Conservation (phyloP, 306 rosid genomes). For the Medicago lupulina region DNA sequence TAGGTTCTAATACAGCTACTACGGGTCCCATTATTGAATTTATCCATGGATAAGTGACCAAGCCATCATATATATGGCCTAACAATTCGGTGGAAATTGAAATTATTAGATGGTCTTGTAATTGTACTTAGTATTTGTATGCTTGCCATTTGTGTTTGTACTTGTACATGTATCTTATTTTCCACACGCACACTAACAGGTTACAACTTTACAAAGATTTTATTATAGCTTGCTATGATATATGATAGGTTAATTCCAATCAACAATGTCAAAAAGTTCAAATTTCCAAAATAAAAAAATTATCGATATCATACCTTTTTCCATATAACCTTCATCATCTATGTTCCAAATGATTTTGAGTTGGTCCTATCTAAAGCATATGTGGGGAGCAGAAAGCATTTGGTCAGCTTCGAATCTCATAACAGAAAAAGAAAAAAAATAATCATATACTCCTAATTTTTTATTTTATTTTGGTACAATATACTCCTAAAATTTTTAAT, state of each 20-base stretch:
- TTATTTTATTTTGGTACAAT: background rate
- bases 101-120: slow-evolving; percentile 13
- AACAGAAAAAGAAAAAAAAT: background rate
- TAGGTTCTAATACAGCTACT: slow-evolving; percentile 65
- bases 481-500: too few species aligned
- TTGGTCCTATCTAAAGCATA: background rate
- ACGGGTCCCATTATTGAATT: slow-evolving; percentile 60
- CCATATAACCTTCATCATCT: slow-evolving; percentile 23
- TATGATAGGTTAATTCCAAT: background rate
- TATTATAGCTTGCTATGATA: background rate
- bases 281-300: slow-evolving; percentile 26
- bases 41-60: slow-evolving; percentile 39
- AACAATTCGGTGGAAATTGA: slow-evolving; percentile 50
- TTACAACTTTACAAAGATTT: too few species aligned
- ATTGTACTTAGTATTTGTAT: slow-evolving; percentile 31
- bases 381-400: slow-evolving; percentile 11
- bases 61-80: slow-evolving; percentile 49
- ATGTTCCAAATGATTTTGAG: slow-evolving; percentile 1
- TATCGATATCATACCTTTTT: background rate
- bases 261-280: background rate
- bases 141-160: too few species aligned
- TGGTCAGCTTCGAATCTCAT: slow-evolving; percentile 22
- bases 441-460: background rate
- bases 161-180: background rate
- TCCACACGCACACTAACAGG: background rate